These are phyloP conservation scores for Ceratobasidium sp. DNA, from an alignment of 1,284 basidiomycete species.

Conservation along the genomic window DNA sequence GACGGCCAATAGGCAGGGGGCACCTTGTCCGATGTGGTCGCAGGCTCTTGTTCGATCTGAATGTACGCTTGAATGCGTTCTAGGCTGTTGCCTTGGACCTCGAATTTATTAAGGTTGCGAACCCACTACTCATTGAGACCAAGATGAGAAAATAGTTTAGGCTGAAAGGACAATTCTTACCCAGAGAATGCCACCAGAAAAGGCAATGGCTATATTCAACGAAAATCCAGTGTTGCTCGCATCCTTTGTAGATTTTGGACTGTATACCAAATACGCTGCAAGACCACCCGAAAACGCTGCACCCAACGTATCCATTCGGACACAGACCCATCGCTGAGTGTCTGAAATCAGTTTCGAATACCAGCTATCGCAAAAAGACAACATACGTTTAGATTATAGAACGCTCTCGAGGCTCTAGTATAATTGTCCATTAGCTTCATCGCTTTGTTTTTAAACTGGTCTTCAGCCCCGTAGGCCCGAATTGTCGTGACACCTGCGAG, in stretches of 20 bases:
- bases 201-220: constrained; percentile 45
- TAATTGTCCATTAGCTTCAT: constrained; percentile 44
- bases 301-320: constrained; percentile 49
- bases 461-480: constrained; percentile 47
- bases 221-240: constrained; percentile 50
- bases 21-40: constrained; percentile 62
- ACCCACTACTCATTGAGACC: constrained; percentile 50
- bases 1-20: constrained; percentile 87
- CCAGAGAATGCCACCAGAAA: constrained; percentile 48
- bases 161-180: neutral
- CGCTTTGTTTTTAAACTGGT: constrained; percentile 36
- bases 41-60: constrained; percentile 78
- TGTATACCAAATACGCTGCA: constrained; percentile 46
- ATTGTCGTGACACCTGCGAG: constrained; percentile 68
- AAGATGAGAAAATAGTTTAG: neutral
- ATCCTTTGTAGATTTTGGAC: neutral
- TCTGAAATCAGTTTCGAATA: neutral
- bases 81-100: constrained; percentile 66
- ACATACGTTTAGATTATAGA: constrained; percentile 46
- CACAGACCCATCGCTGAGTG: constrained; percentile 46
- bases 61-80: constrained; percentile 83
- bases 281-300: constrained; percentile 48
- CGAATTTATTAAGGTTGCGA: constrained; percentile 60
- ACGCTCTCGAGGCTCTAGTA: constrained; percentile 29
- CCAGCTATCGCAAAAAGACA: neutral